Evolutionary conservation across 139 green algal genomes (phyloP).

Genomic region (Coelastrella sp.): DNA sequence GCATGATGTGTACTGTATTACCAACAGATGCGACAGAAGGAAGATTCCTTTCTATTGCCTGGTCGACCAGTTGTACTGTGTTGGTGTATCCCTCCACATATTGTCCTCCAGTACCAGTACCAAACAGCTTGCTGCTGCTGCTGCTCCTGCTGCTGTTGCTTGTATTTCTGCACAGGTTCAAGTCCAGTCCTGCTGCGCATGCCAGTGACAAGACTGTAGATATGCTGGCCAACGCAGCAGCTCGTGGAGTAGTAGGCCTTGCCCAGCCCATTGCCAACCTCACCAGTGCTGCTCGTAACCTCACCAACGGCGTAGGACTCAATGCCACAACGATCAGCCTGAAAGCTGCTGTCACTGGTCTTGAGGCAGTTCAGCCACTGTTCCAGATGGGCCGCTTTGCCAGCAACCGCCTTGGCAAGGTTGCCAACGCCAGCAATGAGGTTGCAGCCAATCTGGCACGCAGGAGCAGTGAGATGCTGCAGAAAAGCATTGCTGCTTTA

Average conservation of each 20-base stretch:
- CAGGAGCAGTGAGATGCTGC: neutral
- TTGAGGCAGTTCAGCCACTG: neutral
- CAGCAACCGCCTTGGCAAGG: neutral
- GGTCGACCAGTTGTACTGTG: neutral
- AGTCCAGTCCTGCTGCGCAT: neutral
- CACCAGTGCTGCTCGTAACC: neutral
- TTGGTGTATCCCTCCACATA: neutral
- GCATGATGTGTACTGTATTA: neutral
- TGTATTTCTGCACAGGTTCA: neutral
- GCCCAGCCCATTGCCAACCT: neutral
- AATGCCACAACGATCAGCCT: constrained; percentile 18
- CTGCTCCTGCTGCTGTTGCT: neutral
- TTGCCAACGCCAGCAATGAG: neutral
- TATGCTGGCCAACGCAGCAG: neutral
- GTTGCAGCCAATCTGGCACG: neutral
- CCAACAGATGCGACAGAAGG: neutral
- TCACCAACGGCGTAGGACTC: neutral
- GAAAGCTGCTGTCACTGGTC: constrained; percentile 2
- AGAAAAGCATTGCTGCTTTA: neutral
- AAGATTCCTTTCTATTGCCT: too few species aligned
- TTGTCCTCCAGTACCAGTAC: neutral
- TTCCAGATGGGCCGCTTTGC: neutral
- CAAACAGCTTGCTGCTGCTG: neutral
- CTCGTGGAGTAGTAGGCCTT: neutral
- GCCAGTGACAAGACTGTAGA: neutral